A percentile compares a stretch with the other conserved stretches of the same genome.
phyloP scores from a whole-genome alignment of 306 rosid species.

The Neltuma alba region DNA sequence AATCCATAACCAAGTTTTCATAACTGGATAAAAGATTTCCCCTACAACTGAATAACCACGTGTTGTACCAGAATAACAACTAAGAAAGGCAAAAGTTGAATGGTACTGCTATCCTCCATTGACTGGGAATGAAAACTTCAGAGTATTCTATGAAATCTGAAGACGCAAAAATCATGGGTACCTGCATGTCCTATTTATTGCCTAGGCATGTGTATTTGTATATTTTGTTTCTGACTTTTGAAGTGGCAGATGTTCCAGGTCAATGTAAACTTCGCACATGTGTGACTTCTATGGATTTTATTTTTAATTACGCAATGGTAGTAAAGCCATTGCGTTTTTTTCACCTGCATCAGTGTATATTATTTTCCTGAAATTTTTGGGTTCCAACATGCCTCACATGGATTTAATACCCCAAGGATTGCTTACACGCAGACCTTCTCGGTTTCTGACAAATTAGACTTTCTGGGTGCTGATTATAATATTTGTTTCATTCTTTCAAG shows the following conservation, averaged over 20 bases:
- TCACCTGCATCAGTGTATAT: background rate
- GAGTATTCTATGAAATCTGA: background rate
- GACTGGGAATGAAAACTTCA: background rate
- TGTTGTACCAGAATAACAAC: background rate
- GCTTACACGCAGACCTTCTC: background rate
- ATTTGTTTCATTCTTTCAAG: slow-evolving; percentile 22
- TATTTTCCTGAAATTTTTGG: background rate
- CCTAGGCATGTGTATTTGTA: background rate
- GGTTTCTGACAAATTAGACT: background rate
- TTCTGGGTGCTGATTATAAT: background rate
- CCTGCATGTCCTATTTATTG: slow-evolving; percentile 7
- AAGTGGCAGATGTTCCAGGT: background rate
- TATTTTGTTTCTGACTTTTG: slow-evolving; percentile 2
- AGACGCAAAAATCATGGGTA: background rate
- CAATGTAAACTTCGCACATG: background rate
- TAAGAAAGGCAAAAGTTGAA: background rate
- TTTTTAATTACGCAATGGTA: background rate
- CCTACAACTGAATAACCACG: background rate
- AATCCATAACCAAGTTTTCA: background rate
- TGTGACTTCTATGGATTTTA: slow-evolving; percentile 11
- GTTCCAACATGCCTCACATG: background rate
- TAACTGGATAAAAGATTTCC: background rate
- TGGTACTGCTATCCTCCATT: slow-evolving; percentile 8
- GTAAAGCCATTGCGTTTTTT: background rate
- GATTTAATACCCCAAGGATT: background rate